Base-by-base conservation (phyloP, 163 green algal genomes). In the Scenedesmus sp. region DNA sequence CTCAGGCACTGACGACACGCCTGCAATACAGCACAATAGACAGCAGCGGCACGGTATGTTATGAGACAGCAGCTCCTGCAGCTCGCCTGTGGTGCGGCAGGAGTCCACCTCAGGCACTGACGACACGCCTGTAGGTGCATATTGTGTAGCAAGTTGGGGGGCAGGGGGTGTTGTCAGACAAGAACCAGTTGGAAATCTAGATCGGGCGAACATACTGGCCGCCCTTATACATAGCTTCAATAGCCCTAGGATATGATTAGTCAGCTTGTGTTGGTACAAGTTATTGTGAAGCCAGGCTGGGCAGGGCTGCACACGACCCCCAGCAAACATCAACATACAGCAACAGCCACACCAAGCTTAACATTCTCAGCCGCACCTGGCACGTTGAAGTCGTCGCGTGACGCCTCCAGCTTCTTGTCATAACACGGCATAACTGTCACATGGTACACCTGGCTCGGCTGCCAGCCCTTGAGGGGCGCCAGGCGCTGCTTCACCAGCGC, bases 391-490 rank as follows among this genome's bases (percentile, higher is more conserved):
- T 99, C 98, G 10, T 98, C 97, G 0, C 98, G 90, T 0, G 96
- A 95, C 3, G 98, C 98, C 95, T 99, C 98, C 54, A 99, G 96
- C 97, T 99, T 99, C 95, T 99, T 99, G 95, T 99, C 98, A 94
- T 98, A 99, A 95, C 98, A 99, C 5, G 98, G 98, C 98, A 99
- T 99, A 7, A 99, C 91, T 23, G 95, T 93, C 26, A 94, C 97
- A 92, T 99, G 97, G 94, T 97, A 99, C 0, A 99, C 83, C 9
- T 76, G n/a, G 1, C 46, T 20, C 7, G 87, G 55, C 9, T 70
- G 88, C 92, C 88, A 93, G 81, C 94, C 93, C 79, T 93, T 77
- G 20, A 64, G 2, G 4, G 64, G 13, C 20, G 92, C 93, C 84
- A 96, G 59, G 70, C 90, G 77, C 59, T 92, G 74, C 94, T 99